Evolutionary conservation across 257 asterid genomes (phyloP), one percentile per base, ranked within the genome.

Genomic region (Apocynum venetum): DNA sequence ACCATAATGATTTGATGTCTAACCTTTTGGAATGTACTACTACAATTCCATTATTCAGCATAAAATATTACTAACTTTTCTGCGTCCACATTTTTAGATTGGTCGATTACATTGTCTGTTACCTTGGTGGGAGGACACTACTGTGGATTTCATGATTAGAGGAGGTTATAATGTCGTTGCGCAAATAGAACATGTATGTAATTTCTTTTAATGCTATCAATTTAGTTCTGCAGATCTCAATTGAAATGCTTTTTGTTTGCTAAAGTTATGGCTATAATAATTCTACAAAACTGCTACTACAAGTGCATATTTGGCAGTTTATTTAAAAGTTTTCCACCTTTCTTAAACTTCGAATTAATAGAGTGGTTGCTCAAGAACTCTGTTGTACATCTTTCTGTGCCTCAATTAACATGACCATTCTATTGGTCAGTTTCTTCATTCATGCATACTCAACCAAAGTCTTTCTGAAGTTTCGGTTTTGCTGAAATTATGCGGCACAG

Each of bases 81-180:
- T 70, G 43, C 48, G 70, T 41, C 59, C 53, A 59, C n/a, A 19
- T 61, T 44, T 73, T 76, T 84, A 93, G 99, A 84, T 93, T 85
- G 97, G 99, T 10, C 92, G 97, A 53, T 84, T 95, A 53, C 98
- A 95, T 85, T 90, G 98, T 80, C 84, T 78, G 47, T 84, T 93
- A 68, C 97, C 99, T 75, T 90, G 99, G 97, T 95, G 99, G 99
- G 97, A 88, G 48, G 97, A 95, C 73, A 91, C 96, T 14, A 89
- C 90, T 13, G 97, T 95, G 63, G 90, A 93, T 80, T 95, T 95
- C 80, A 95, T 95, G 99, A 87, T 79, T 20, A 88, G 97, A 70
- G 99, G 98, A 77, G 97, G 99, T 76, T 93, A 95, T 83, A 85
- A 87, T 36, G 97, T 93, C 73, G 74, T 82, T 80, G 52, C 87